Percentiles rank a stretch among this genome's conserved stretches.
phyloP scores from a whole-genome alignment of 2,329 filamentous ascomycete genomes.

The Alternaria panax region DNA sequence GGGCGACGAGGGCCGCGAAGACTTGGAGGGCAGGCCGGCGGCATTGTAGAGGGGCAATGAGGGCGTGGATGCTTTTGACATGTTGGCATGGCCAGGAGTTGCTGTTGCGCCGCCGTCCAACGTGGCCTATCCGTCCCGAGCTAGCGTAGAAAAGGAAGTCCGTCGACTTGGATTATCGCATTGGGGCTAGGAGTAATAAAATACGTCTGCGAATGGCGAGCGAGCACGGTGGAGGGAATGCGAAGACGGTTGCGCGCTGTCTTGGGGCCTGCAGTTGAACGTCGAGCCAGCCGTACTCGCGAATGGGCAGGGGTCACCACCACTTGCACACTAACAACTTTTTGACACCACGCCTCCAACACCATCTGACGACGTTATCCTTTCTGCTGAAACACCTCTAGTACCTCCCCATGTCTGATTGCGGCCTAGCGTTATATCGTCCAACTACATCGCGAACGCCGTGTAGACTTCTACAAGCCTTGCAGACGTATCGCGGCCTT shows the following conservation, averaged over 20 bases:
- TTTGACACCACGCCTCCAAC: neutral
- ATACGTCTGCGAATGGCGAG: constrained; percentile 8
- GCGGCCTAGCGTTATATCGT: neutral
- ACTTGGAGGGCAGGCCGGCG: constrained; percentile 39
- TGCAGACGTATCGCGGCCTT: constrained; percentile 22
- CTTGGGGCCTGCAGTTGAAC: constrained; percentile 23
- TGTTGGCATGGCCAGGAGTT: constrained; percentile 61
- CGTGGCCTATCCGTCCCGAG: constrained; percentile 37
- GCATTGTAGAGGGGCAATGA: constrained; percentile 65
- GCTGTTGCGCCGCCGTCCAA: constrained; percentile 41
- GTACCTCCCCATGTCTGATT: no score
- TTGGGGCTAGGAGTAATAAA: constrained; percentile 21
- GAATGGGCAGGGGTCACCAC: constrained; percentile 20
- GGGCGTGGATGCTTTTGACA: constrained; percentile 68
- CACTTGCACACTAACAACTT: constrained; percentile 8
- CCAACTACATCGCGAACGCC: no score
- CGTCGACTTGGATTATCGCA: constrained; percentile 29
- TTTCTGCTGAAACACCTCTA: no score
- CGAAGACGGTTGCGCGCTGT: constrained; percentile 18
- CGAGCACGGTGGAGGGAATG: neutral
- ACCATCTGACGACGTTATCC: no score
- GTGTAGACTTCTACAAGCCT: neutral
- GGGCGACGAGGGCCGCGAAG: constrained; percentile 41
- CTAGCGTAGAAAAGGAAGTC: constrained; percentile 7
- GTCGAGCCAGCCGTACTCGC: constrained; percentile 30